Base-by-base conservation (phyloP, 2,329 filamentous ascomycete genomes). In the Fusarium anthophilum region DNA sequence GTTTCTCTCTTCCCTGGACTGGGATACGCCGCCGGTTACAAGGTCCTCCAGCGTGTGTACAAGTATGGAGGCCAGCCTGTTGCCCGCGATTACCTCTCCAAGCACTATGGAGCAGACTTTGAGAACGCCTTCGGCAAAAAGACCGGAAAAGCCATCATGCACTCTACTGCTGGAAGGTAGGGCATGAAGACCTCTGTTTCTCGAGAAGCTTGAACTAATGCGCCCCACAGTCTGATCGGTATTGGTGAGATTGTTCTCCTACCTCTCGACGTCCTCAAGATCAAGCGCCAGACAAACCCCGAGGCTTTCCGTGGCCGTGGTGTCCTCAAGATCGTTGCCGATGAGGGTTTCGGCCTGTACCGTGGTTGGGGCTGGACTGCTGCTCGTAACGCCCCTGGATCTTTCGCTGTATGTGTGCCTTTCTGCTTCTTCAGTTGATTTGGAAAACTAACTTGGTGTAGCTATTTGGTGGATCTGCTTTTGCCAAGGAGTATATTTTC, bases 251-350 rank as follows among this genome's bases (percentile, higher is more conserved):
- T 99, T 75, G 90, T 99, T 67, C 90, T 99, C 37, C 90, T 99
- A 45, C 96, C 96, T 47, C 91, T 99, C 70, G 96, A 99, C 79
- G 96, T 99, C 44, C 90, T 99, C 73, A 99, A 99, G 90, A 99
- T 99, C 87, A 99, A 99, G 90, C 92, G 96, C 80, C 96, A 99
- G 87, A 99, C 96, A 77, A 99, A 99, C 88, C 96, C 96, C 45
- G 96, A 98, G 81, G 95, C 96, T 41, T 99, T 99, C 91, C 91
- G 95, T 77, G 96, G 96, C 78, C 93, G 96, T 79, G 96, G 96
- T 72, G 88, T 99, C 69, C 86, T 98, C 81, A 92, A 89, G 84
- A 98, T 99, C 76, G 89, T 99, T 71, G 89, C 90, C 67, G 96
- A 99, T 81, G 96, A 99, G 84, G 96, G 96, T 41, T 97, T 98